These are phyloP conservation scores for Taiozyma onychis DNA, from an alignment of 1,139 yeast species.

Conservation along the genomic window DNA sequence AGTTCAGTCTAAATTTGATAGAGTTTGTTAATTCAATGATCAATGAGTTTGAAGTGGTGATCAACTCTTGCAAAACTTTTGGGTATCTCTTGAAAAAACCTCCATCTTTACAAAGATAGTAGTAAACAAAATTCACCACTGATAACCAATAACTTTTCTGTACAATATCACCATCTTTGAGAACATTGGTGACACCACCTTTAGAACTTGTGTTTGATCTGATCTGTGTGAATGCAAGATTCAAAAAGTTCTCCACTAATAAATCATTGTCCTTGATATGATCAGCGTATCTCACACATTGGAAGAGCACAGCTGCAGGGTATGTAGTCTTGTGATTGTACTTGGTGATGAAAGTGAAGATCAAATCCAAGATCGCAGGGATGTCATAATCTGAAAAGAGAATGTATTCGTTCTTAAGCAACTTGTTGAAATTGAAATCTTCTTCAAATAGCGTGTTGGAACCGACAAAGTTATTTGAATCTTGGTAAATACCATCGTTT, in stretches of 20 bases:
- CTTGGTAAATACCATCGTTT: constrained; percentile 23
- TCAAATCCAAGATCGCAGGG: constrained; percentile 50
- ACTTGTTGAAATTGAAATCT: constrained; percentile 27
- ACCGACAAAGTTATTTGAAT: constrained; percentile 8
- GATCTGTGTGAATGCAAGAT: constrained; percentile 55
- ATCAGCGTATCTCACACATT: constrained; percentile 60
- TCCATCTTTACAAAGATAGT: constrained; percentile 52
- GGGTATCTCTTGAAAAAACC: constrained; percentile 51
- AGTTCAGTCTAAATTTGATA: constrained; percentile 52
- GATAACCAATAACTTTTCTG: constrained; percentile 70
- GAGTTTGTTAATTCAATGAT: constrained; percentile 61
- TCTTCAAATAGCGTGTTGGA: constrained; percentile 14
- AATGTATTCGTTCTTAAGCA: constrained; percentile 34
- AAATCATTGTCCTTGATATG: constrained; percentile 46
- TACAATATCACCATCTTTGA: constrained; percentile 60
- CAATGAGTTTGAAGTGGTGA: constrained; percentile 53
- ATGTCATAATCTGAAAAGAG: constrained; percentile 66
- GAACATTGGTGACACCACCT: constrained; percentile 50
- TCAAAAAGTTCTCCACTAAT: constrained; percentile 52
- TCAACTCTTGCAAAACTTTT: constrained; percentile 51
- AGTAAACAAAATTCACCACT: constrained; percentile 59
- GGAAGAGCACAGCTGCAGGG: constrained; percentile 67
- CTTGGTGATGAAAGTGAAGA: constrained; percentile 41
- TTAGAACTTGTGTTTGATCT: constrained; percentile 42
- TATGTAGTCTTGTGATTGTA: constrained; percentile 49